A percentile compares a stretch with the other conserved stretches of the same genome.
Evolutionary conservation across 2,329 filamentous ascomycete genomes (phyloP).

Genomic region (Onygena corvina): DNA sequence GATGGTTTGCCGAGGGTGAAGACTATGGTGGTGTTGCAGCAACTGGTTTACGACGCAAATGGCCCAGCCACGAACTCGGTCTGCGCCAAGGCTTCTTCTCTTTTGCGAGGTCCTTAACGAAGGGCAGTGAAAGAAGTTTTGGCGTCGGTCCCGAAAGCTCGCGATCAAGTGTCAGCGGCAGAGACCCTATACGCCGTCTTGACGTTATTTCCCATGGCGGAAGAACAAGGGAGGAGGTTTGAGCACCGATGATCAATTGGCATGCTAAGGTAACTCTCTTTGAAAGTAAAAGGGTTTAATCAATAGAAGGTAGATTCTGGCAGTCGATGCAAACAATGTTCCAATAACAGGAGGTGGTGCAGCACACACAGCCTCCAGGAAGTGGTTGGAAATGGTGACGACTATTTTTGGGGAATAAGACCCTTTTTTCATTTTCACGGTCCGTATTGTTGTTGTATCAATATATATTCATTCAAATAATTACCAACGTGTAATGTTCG

Average conservation of each 20-base stretch:
- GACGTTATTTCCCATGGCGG: background rate
- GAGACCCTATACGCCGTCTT: constrained; percentile 3
- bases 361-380: no score
- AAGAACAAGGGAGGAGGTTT: constrained; percentile 4
- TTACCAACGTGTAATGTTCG: no score
- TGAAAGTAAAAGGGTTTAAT: background rate
- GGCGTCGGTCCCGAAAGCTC: constrained; percentile 10
- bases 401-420: no score
- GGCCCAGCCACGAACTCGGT: constrained; percentile 19
- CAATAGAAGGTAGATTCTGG: background rate
- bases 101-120: constrained; percentile 22
- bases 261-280: no score
- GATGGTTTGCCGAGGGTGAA: constrained; percentile 23
- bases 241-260: background rate
- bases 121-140: constrained; percentile 20
- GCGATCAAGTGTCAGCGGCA: constrained; percentile 11
- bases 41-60: constrained; percentile 18
- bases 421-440: no score
- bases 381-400: no score
- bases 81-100: constrained; percentile 26
- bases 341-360: no score
- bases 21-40: constrained; percentile 19
- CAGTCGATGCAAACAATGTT: no score
- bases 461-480: no score
- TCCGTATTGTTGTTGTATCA: no score